A percentile compares a stretch with the other conserved stretches of the same genome.
phyloP scores from a whole-genome alignment of 306 rosid genomes.

The Sicyos edulis region DNA sequence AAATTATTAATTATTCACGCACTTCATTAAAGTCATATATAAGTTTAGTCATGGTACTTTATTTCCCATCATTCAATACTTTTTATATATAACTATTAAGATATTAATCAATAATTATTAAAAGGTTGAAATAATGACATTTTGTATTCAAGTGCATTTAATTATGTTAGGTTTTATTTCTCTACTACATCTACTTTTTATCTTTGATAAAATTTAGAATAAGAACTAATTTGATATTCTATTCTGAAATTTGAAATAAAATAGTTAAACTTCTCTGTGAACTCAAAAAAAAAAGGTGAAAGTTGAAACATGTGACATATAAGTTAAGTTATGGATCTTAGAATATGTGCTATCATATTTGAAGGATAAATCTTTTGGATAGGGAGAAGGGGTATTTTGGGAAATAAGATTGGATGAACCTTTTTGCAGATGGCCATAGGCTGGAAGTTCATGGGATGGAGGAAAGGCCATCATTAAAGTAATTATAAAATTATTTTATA shows the following conservation, averaged over 20 bases:
- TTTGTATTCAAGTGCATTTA: not conserved
- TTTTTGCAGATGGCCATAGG: not conserved
- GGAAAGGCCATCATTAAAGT: not conserved
- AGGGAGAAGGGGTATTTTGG: slow-evolving; percentile 1
- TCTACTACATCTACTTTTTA: not conserved
- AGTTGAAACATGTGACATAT: too few species aligned
- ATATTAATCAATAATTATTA: not conserved
- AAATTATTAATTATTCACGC: not conserved
- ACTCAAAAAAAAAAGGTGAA: too few species aligned
- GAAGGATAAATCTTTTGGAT: not conserved
- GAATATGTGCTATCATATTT: not conserved
- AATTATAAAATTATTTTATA: not conserved
- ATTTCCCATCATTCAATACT: not conserved
- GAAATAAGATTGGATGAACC: not conserved
- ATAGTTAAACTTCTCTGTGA: not conserved
- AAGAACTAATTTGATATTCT: not conserved
- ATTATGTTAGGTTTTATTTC: not conserved
- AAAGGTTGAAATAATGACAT: not conserved
- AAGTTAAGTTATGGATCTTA: too few species aligned
- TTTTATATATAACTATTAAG: not conserved
- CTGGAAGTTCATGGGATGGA: slow-evolving; percentile 10
- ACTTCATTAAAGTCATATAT: not conserved
- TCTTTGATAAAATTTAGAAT: not conserved
- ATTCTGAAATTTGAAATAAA: not conserved
- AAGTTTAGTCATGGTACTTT: not conserved